These are phyloP conservation scores for Alternaria sp. DNA, from an alignment of 2,329 filamentous ascomycete genomes.

Conservation along the genomic window DNA sequence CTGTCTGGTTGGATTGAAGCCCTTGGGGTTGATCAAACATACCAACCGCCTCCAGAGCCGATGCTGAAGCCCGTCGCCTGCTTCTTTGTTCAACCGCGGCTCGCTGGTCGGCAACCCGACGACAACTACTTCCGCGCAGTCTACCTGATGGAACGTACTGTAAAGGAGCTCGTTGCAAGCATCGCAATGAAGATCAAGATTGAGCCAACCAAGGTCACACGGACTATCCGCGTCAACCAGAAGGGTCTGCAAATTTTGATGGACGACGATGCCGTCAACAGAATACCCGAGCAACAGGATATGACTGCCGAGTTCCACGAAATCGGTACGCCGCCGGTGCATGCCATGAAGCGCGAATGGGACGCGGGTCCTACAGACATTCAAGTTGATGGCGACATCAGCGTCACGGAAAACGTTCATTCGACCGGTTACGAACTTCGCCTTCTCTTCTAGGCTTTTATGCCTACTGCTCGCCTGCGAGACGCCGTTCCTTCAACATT, in stretches of 20 bases:
- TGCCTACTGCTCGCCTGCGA: constrained; percentile 1
- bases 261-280: constrained; percentile 86
- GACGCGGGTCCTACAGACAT: constrained; percentile 56
- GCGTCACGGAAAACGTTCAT: constrained; percentile 51
- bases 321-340: constrained; percentile 55
- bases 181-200: constrained; percentile 83
- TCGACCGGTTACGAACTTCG: constrained; percentile 58
- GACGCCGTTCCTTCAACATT: constrained; percentile 11
- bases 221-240: constrained; percentile 74
- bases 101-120: constrained; percentile 56
- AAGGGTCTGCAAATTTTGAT: constrained; percentile 83
- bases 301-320: constrained; percentile 78
- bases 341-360: constrained; percentile 60
- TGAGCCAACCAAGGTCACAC: constrained; percentile 73
- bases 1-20: constrained; percentile 88
- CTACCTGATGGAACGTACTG: constrained; percentile 79
- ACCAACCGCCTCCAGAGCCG: constrained; percentile 78
- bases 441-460: constrained; percentile 51
- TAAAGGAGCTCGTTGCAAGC: constrained; percentile 74
- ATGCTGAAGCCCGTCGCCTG: constrained; percentile 80
- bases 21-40: constrained; percentile 84
- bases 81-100: constrained; percentile 75
- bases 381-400: constrained; percentile 57
- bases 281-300: constrained; percentile 88
- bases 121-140: constrained; percentile 82